These are phyloP conservation scores for Vigna reflexopilosa DNA, from an alignment of 306 rosid genomes.

Conservation along the genomic window DNA sequence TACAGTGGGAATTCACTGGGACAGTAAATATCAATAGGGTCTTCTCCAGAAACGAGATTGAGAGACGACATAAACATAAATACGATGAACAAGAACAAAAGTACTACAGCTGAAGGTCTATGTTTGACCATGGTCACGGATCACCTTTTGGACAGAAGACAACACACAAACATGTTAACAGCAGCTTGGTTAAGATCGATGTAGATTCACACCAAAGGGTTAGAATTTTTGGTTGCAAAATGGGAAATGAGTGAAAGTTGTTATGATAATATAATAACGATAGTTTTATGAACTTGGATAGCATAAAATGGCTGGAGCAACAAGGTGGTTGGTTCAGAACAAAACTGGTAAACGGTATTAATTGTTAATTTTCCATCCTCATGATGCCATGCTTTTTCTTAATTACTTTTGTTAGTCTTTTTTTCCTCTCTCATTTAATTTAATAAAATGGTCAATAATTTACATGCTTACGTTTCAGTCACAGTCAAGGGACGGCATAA, in stretches of 20 bases:
- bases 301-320: conserved; percentile 14
- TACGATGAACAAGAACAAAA: conserved; percentile 37
- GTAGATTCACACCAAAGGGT: too few species aligned
- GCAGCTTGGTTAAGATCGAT: too few species aligned
- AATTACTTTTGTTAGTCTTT: background rate
- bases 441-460: conserved; percentile 2
- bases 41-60: conserved; percentile 42
- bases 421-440: background rate
- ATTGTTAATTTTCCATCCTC: background rate
- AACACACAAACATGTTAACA: too few species aligned
- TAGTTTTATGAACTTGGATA: background rate
- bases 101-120: conserved; percentile 32
- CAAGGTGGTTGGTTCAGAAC: background rate
- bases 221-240: background rate
- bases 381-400: background rate
- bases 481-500: conserved; percentile 30
- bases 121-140: conserved; percentile 27
- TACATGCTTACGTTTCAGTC: background rate
- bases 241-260: background rate
- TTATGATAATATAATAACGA: too few species aligned
- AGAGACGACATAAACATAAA: conserved; percentile 31
- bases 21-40: conserved; percentile 48
- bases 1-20: conserved; percentile 46
- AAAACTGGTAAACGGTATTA: conserved; percentile 18
- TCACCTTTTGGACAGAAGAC: too few species aligned